These are phyloP conservation scores for Metschnikowia picachoensis DNA, from an alignment of 805 yeast genomes.

Conservation along the genomic window DNA sequence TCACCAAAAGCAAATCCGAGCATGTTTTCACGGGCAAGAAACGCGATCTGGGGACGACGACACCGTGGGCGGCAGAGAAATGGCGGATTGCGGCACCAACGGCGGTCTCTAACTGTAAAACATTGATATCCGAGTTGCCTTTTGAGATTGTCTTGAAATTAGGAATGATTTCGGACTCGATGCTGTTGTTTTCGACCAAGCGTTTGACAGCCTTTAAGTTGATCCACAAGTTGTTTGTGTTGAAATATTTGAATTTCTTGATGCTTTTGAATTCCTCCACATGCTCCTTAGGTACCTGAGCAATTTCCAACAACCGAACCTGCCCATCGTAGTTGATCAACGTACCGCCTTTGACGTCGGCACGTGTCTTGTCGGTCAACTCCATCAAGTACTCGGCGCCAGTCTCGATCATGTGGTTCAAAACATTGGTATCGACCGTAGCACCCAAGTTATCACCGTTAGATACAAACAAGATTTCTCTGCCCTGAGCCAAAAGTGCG, in stretches of 20 bases:
- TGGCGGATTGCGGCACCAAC: constrained; percentile 99
- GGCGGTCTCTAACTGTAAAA: constrained; percentile 95
- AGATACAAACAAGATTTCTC: constrained; percentile 91
- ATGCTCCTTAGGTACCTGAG: constrained; percentile 98
- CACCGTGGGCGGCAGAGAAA: constrained; percentile 93
- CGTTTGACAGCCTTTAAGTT: constrained; percentile 91
- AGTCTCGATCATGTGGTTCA: constrained; percentile 89
- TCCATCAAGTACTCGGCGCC: constrained; percentile 97
- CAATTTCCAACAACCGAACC: constrained; percentile 91
- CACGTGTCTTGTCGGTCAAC: constrained; percentile 96
- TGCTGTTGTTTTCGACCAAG: constrained; percentile 75
- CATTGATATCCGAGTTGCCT: constrained; percentile 77
- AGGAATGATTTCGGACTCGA: constrained; percentile 93
- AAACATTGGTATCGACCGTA: constrained; percentile 86
- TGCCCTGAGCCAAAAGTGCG: constrained; percentile 83
- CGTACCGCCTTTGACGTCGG: constrained; percentile 99
- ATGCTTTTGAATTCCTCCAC: constrained; percentile 97
- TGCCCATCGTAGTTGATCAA: constrained; percentile 93
- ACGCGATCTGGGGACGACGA: constrained; percentile 96
- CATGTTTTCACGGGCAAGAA: constrained; percentile 98
- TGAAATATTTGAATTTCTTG: constrained; percentile 96
- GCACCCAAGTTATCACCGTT: constrained; percentile 99
- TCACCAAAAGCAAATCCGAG: constrained; percentile 89
- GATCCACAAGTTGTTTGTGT: constrained; percentile 97
- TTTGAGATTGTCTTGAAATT: constrained; percentile 78